Evolutionary conservation across 2,329 filamentous ascomycete species (phyloP).

Genomic region (Pestalotiopsis sp.): DNA sequence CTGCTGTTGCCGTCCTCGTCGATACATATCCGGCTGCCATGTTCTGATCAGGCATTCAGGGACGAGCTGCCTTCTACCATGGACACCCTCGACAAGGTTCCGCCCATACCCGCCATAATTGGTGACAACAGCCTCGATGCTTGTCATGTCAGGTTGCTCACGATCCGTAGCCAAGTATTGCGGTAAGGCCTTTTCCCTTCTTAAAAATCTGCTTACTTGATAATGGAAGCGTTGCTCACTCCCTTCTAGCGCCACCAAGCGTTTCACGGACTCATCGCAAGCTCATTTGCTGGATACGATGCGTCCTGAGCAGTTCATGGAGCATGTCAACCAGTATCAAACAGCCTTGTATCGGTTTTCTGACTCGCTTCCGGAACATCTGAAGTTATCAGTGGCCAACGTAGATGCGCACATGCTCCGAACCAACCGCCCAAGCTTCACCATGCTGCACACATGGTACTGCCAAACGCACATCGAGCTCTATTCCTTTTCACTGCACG

Average conservation of each 20-base stretch:
- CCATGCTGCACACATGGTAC: conserved; percentile 12
- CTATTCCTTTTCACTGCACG: conserved; percentile 10
- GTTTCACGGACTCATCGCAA: conserved; percentile 8
- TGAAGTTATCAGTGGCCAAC: conserved; percentile 8
- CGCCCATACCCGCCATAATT: conserved; percentile 2
- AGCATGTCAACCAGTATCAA: conserved; percentile 13
- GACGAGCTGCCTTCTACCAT: conserved; percentile 10
- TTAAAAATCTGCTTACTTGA: background rate
- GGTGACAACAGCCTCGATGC: conserved; percentile 14
- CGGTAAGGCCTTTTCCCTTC: conserved; percentile 5
- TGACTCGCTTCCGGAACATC: conserved; percentile 12
- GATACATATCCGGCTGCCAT: conserved; percentile 14
- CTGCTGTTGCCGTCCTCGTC: conserved; percentile 13
- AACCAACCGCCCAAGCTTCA: conserved; percentile 13
- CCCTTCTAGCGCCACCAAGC: conserved; percentile 1
- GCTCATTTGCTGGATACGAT: background rate
- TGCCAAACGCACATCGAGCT: conserved; percentile 11
- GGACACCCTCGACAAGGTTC: conserved; percentile 9
- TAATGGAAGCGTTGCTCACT: background rate
- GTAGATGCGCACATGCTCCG: conserved; percentile 11
- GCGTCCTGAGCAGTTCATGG: conserved; percentile 12
- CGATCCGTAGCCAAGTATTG: conserved; percentile 13
- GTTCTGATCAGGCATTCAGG: conserved; percentile 12
- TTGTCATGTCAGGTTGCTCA: conserved; percentile 13
- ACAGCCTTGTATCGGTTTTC: conserved; percentile 11